Evolutionary conservation across 2,329 filamentous ascomycete species (phyloP), one percentile per base, ranked within the genome.

Genomic region (Rhynchosporium graminicola): DNA sequence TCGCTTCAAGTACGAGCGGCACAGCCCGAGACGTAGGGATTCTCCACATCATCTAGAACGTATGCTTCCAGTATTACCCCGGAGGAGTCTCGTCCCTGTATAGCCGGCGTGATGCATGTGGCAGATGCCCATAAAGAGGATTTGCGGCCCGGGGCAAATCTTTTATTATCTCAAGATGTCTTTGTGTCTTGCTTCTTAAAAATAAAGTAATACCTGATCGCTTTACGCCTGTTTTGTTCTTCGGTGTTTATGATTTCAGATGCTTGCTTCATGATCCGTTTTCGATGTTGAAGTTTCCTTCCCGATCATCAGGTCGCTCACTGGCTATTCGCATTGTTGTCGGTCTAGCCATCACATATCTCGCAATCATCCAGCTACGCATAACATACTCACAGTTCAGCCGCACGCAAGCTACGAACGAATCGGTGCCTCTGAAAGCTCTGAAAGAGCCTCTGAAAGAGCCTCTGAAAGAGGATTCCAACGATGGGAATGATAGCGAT

Each of bases 251-350:
- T 46, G 6, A 46, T 3, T 26, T 28, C n/a, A 46, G 43, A 46
- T 26, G n/a, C 26, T 43, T n/a, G 40, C 42, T n/a, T 8, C 51
- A 54, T 54, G 51, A 42, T 54, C 38, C 10, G 3, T 12, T 42
- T 54, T 42, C 51, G 20, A 54, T 54, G 51, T 40, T 54, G 36
- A 54, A 42, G 51, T 28, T 54, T 42, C 20, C 51, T 38, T 40
- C 55, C 42, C 55, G 43, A 29, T 29, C 29, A 4, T 57, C 43
- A 10, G 55, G 55, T 26, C 43, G 55, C 40, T 57, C 42, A 2
- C 10, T 46, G 55, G 15, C 9, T 13, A 26, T 57, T 12, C 28
- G 40, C 1, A 15, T 46, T 6, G 26, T 57, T n/a, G 33, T 57
- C 6, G 43, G 20, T 1, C 12, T 58, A 4, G 43, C 45, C 5